phyloP scores from a whole-genome alignment of 2,329 filamentous ascomycete genomes.

The Trichoderma atrobrunneum region DNA sequence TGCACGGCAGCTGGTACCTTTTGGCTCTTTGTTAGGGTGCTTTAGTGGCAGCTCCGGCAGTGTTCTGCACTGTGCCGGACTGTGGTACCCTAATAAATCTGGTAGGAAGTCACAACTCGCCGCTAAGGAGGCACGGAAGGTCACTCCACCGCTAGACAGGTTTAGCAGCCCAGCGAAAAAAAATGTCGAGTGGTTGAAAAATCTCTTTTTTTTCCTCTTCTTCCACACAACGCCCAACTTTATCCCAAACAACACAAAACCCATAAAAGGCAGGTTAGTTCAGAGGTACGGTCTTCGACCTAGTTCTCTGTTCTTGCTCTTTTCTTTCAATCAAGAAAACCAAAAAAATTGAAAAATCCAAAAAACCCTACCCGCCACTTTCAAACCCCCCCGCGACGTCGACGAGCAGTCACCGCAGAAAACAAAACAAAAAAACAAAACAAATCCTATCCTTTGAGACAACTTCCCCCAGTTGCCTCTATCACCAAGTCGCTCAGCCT shows the following conservation, averaged over 20 bases:
- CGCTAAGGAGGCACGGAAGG: constrained; percentile 22
- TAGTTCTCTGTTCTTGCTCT: constrained; percentile 59
- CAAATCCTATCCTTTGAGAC: constrained; percentile 16
- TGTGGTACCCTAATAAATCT: constrained; percentile 18
- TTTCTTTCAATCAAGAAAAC: constrained; percentile 51
- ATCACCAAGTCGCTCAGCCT: constrained; percentile 17
- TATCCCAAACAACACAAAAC: constrained; percentile 46
- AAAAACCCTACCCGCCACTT: constrained; percentile 54
- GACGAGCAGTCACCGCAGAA: constrained; percentile 25
- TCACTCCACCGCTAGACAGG: constrained; percentile 26
- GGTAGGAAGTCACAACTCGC: constrained; percentile 20
- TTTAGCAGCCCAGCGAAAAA: constrained; percentile 25
- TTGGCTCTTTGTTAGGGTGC: neutral
- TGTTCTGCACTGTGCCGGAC: constrained; percentile 10
- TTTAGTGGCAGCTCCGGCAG: constrained; percentile 2
- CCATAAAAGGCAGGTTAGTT: constrained; percentile 47
- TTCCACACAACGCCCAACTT: constrained; percentile 48
- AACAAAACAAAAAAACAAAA: neutral
- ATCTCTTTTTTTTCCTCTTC: constrained; percentile 41
- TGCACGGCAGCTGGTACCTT: neutral
- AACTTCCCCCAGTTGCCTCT: constrained; percentile 19
- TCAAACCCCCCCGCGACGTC: constrained; percentile 28
- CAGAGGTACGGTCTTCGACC: constrained; percentile 59
- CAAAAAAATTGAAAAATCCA: constrained; percentile 59
- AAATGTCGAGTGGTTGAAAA: constrained; percentile 37